These are phyloP conservation scores for Cyberlindnera maritima DNA, from an alignment of 805 yeast genomes.

Conservation along the genomic window DNA sequence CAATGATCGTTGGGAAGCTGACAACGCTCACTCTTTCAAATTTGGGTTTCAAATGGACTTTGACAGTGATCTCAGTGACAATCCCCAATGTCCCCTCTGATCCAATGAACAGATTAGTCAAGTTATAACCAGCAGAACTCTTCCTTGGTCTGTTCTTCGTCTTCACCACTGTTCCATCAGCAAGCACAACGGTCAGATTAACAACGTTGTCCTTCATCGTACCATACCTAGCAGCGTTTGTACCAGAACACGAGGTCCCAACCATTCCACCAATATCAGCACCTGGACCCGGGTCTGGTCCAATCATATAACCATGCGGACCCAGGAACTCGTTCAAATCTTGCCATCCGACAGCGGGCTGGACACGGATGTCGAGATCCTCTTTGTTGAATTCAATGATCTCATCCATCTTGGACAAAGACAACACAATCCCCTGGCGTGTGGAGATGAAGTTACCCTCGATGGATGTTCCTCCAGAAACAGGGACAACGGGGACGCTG, in stretches of 20 bases:
- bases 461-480: constrained; percentile 60
- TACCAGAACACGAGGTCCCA: constrained; percentile 77
- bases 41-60: constrained; percentile 61
- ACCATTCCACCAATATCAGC: constrained; percentile 76
- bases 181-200: constrained; percentile 65
- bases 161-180: constrained; percentile 74
- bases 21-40: constrained; percentile 64
- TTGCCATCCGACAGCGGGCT: constrained; percentile 80
- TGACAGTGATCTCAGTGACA: constrained; percentile 72
- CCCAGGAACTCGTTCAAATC: constrained; percentile 50
- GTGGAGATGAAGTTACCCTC: constrained; percentile 67
- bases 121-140: constrained; percentile 64
- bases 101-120: constrained; percentile 68
- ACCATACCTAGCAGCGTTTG: constrained; percentile 73
- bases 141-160: constrained; percentile 72
- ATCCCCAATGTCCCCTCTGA: constrained; percentile 78
- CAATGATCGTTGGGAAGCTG: constrained; percentile 63
- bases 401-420: constrained; percentile 55
- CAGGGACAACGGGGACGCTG: constrained; percentile 58
- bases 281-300: constrained; percentile 78
- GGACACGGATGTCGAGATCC: constrained; percentile 68
- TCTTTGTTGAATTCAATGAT: constrained; percentile 52
- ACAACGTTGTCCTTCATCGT: constrained; percentile 76
- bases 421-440: constrained; percentile 59
- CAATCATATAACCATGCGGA: constrained; percentile 53